A percentile compares a stretch with the other conserved stretches of the same genome.
These are phyloP conservation scores for Alloteropsis angusta DNA, from an alignment of 202 grass and related monocot genomes.

Conservation along the genomic window DNA sequence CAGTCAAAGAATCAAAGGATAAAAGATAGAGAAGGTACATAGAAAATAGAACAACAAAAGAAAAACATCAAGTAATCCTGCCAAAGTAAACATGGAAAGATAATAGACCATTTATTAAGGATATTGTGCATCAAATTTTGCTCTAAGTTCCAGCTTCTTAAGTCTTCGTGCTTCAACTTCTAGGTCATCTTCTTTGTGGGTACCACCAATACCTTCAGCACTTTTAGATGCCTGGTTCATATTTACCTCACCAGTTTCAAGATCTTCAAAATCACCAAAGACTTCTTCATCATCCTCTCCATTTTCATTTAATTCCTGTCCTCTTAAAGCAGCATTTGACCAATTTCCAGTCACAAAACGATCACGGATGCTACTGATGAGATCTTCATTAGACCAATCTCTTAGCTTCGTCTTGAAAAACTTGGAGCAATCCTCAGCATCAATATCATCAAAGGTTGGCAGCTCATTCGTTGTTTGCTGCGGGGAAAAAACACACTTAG, in stretches of 20 bases:
- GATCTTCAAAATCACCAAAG: slow-evolving; percentile 92
- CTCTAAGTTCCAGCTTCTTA: slow-evolving; percentile 79
- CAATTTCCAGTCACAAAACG: slow-evolving; percentile 94
- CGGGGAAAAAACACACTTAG: slow-evolving; percentile 16
- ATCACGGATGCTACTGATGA: slow-evolving; percentile 63
- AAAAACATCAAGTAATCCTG: background rate
- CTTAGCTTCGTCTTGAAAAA: slow-evolving; percentile 48
- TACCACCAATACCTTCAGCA: slow-evolving; percentile 17
- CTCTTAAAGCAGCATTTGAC: slow-evolving; percentile 86
- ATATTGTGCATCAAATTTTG: slow-evolving; percentile 94
- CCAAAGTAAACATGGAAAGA: slow-evolving; percentile 17
- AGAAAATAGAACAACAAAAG: background rate
- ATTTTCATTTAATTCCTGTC: slow-evolving; percentile 40
- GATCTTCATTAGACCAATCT: slow-evolving; percentile 74
- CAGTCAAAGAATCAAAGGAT: slow-evolving; percentile 56
- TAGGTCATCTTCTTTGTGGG: slow-evolving; percentile 34
- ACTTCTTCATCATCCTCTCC: slow-evolving; percentile 48
- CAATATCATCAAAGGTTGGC: slow-evolving; percentile 43
- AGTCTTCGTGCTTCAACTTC: slow-evolving; percentile 63
- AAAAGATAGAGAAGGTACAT: slow-evolving; percentile 2
- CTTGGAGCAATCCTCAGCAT: slow-evolving; percentile 86
- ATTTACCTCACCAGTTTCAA: slow-evolving; percentile 81
- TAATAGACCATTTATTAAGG: slow-evolving; percentile 34
- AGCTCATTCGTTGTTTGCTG: slow-evolving; percentile 51
- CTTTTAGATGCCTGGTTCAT: slow-evolving; percentile 24